Evolutionary conservation across 148 eudicot genomes (phyloP).

Genomic region (Bassia scoparia): DNA sequence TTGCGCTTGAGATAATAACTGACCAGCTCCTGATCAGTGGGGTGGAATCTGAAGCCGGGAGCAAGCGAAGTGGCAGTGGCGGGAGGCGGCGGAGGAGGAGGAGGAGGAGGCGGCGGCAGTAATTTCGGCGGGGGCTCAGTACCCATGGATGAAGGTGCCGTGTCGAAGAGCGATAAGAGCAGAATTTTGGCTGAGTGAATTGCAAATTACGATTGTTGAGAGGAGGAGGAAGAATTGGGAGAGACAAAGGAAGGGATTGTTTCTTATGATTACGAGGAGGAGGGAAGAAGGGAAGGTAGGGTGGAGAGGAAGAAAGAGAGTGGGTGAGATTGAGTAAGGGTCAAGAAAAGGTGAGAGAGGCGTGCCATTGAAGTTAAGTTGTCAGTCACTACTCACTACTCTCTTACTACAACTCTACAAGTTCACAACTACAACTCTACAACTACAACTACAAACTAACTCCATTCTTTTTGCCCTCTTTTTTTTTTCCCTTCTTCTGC

Average conservation of each 20-base stretch:
- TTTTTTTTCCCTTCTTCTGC: too few relatives aligned
- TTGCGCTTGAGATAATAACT: slow-evolving; percentile 67
- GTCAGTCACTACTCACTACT: too few relatives aligned
- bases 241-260: background rate
- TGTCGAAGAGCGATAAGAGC: slow-evolving; percentile 31
- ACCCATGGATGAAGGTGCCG: slow-evolving; percentile 33
- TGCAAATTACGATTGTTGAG: background rate
- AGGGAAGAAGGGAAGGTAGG: slow-evolving; percentile 12
- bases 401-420: too few relatives aligned
- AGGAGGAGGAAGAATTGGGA: background rate
- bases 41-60: slow-evolving; percentile 78
- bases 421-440: too few relatives aligned
- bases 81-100: slow-evolving; percentile 20
- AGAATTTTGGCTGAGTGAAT: slow-evolving; percentile 27
- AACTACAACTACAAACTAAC: too few relatives aligned
- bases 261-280: background rate
- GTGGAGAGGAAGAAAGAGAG: slow-evolving; percentile 24
- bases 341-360: slow-evolving; percentile 48
- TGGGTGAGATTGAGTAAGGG: slow-evolving; percentile 53
- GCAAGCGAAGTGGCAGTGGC: slow-evolving; percentile 61
- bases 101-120: slow-evolving; percentile 5
- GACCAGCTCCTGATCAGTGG: slow-evolving; percentile 77
- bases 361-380: slow-evolving; percentile 54
- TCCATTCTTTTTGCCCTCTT: too few relatives aligned
- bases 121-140: slow-evolving; percentile 34